These are phyloP conservation scores for Neoboletus magnificus DNA, from an alignment of 768 basidiomycete genomes.

Conservation along the genomic window DNA sequence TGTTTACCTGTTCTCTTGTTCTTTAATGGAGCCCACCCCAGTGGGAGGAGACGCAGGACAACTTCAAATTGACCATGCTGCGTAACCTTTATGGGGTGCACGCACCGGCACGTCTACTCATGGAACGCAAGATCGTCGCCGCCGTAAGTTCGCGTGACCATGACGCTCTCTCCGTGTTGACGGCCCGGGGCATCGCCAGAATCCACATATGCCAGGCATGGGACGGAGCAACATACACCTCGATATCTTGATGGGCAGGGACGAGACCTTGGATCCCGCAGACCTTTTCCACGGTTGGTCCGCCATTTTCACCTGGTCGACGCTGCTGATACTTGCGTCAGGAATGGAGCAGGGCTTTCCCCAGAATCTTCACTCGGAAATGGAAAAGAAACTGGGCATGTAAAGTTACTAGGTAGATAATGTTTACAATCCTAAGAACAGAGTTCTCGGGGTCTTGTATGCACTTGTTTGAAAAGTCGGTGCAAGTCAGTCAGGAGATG, in stretches of 20 bases:
- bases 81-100: conserved; percentile 84
- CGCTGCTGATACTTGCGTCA: conserved; percentile 23
- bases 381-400: conserved; percentile 59
- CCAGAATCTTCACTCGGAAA: conserved; percentile 59
- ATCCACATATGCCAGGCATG: conserved; percentile 61
- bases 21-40: conserved; percentile 30
- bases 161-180: neutral
- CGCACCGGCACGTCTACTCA: conserved; percentile 83
- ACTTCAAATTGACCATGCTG: conserved; percentile 78
- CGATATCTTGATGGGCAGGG: conserved; percentile 91
- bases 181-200: conserved; percentile 38
- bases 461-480: conserved; percentile 22
- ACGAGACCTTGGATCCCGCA: conserved; percentile 72
- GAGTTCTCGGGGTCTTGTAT: conserved; percentile 19
- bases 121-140: conserved; percentile 89
- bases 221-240: conserved; percentile 77
- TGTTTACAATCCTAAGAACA: neutral
- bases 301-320: neutral
- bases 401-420: conserved; percentile 22
- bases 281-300: conserved; percentile 79
- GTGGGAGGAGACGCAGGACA: conserved; percentile 96
- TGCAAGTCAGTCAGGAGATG: neutral
- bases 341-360: conserved; percentile 51
- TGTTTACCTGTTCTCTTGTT: neutral
- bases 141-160: conserved; percentile 41